Evolutionary conservation across 164 flowering plant species (phyloP), one percentile per base, ranked within the genome.

Genomic region (Berberis thunbergii): DNA sequence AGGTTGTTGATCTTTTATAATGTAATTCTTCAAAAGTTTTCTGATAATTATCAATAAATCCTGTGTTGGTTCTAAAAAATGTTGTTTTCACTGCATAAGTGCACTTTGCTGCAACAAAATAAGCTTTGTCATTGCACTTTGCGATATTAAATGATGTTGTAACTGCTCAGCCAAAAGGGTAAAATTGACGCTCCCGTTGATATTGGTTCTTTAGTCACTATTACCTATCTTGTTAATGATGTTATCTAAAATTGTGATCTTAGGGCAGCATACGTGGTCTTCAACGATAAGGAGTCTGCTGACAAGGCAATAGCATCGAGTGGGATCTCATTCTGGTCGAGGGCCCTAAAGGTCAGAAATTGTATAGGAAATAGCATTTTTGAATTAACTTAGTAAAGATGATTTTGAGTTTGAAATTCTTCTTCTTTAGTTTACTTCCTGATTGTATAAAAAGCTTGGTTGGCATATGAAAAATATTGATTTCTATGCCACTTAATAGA

Each of bases 211-310:
- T 12, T n/a, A n/a, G 45, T 3, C 45, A 4, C 43, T 43, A 3
- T 55, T 3, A 39, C 0, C 10, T 0, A 59, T 12, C 49, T 7
- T 54, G 49, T 54, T 6, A 4, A 39, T 66, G 44, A 56, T 59
- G 41, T 54, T 12, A 41, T 50, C 54, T 57, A n/a, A 11, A 44
- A 4, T 61, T 59, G 7, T 41, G 42, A 41, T 62, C 39, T 45
- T 58, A 79, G 83, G 70, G 66, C 73, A 46, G 83, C 83, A 26
- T 77, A 69, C 66, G 49, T 79, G 64, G 66, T 72, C 42, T 79
- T 77, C 69, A 73, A 63, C 3, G 60, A 64, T 67, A 71, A 73
- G 65, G 79, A 71, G 42, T 72, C 80, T 43, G 77, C 67, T 43
- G 75, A 79, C 50, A 75, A 68, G 68, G 83, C 83, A 50, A 6